These are phyloP conservation scores for Tricholoma saponaceum DNA, from an alignment of 768 basidiomycete genomes.

Conservation along the genomic window DNA sequence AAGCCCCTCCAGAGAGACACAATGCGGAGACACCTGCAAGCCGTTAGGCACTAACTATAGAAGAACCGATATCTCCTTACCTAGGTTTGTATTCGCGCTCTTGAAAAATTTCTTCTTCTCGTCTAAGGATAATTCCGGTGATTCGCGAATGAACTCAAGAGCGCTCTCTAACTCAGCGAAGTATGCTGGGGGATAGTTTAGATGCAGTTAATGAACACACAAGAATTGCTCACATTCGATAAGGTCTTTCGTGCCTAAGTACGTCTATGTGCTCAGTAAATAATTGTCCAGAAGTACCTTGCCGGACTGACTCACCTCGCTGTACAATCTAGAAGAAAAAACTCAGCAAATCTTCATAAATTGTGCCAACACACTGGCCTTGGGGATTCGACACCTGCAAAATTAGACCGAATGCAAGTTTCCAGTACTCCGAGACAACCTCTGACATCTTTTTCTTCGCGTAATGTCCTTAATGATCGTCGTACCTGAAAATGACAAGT, in stretches of 20 bases:
- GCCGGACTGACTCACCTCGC: constrained; percentile 65
- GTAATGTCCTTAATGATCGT: constrained; percentile 63
- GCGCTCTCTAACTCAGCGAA: constrained; percentile 74
- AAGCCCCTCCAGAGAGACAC: constrained; percentile 94
- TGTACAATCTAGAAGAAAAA: constrained; percentile 61
- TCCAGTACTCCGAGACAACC: constrained; percentile 89
- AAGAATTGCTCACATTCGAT: constrained; percentile 64
- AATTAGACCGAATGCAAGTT: constrained; percentile 87
- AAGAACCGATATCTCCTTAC: constrained; percentile 24
- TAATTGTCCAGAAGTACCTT: constrained; percentile 5
- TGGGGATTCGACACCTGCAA: constrained; percentile 87
- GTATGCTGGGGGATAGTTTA: constrained; percentile 54
- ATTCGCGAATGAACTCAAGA: constrained; percentile 71
- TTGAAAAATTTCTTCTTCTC: constrained; percentile 94
- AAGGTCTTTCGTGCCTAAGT: constrained; percentile 83
- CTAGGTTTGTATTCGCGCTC: constrained; percentile 83
- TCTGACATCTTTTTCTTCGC: constrained; percentile 77
- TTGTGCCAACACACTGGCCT: constrained; percentile 35
- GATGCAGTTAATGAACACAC: neutral
- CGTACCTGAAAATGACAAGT: constrained; percentile 49
- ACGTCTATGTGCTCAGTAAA: constrained; percentile 55
- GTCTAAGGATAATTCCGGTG: constrained; percentile 69
- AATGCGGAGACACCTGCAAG: constrained; percentile 67
- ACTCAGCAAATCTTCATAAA: neutral
- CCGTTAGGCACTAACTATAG: neutral